Evolutionary conservation across 371 early-diverging fungal genomes (phyloP).

Genomic region (Rhizopus stolonifer): DNA sequence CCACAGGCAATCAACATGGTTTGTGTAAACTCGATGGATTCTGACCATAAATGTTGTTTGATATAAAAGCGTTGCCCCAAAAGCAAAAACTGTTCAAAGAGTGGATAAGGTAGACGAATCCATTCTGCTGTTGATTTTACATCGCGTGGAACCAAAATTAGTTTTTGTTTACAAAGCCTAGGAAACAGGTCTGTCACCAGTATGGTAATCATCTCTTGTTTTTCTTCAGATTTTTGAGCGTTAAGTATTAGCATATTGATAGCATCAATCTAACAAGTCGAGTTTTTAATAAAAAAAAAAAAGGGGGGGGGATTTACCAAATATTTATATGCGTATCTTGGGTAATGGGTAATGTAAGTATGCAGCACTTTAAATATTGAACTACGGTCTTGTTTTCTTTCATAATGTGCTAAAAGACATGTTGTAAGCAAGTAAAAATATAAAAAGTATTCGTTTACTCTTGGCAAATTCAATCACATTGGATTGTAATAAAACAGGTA

Average conservation of each 20-base stretch:
- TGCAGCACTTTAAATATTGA: slow-evolving; percentile 26
- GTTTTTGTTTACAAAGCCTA: slow-evolving; percentile 43
- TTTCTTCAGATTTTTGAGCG: slow-evolving; percentile 28
- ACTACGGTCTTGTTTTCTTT: slow-evolving; percentile 39
- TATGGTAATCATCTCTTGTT: slow-evolving; percentile 29
- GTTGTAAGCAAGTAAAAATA: not conserved
- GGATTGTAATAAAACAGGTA: slow-evolving; percentile 44
- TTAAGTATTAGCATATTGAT: slow-evolving; percentile 35
- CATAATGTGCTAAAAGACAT: slow-evolving; percentile 24
- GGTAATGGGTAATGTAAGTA: slow-evolving; percentile 45
- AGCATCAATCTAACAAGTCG: slow-evolving; percentile 32
- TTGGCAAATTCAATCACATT: slow-evolving; percentile 42
- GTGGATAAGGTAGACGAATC: slow-evolving; percentile 35
- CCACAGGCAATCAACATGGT: slow-evolving; percentile 43
- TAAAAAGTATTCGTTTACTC: slow-evolving; percentile 18
- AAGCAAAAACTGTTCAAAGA: slow-evolving; percentile 45
- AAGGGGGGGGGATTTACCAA: slow-evolving; percentile 38
- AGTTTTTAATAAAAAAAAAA: not conserved
- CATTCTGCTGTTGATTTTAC: slow-evolving; percentile 46
- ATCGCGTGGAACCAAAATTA: slow-evolving; percentile 33
- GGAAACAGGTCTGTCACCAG: slow-evolving; percentile 43
- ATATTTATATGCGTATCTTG: slow-evolving; percentile 50
- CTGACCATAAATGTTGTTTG: slow-evolving; percentile 36
- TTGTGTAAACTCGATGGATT: slow-evolving; percentile 38
- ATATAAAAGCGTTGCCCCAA: slow-evolving; percentile 46